Base-by-base conservation (phyloP, 2,329 filamentous ascomycete species). In the Venturia oleaginea region DNA sequence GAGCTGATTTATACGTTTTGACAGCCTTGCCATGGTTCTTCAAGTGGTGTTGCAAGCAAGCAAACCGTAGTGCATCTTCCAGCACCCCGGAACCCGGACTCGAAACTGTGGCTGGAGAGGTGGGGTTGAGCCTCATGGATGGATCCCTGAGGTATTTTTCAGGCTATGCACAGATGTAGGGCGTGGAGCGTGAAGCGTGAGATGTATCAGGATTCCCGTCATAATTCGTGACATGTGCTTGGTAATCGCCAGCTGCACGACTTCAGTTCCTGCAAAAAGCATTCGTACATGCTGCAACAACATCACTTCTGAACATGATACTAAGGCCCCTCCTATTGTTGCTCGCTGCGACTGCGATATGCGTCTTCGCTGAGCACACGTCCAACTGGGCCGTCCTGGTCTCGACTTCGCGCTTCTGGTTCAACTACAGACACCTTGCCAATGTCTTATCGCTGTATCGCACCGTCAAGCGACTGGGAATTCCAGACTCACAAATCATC, bases 371-470 rank as follows among this genome's bases (percentile, higher is more conserved):
- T 69, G 88, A 93, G 71, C 94, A 99, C 78, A 99, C 94, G 19
- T 97, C 91, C 74, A 99, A 99, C 78, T 99, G 94, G 94, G 94
- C 94, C 11, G 94, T 99, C 67, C 87, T 99, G n/a, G 94, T 99
- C 66, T 94, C 90, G 68, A 99, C 94, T 6, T 99, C 94, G 63
- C 90, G 94, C 63, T 99, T 99, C 83, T 99, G 94, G 94, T 99
- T 99, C 86, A 99, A 99, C 80, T 99, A 99, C 78, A 90, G 94
- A 65, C 94, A 99, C 76, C 88, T 99, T 62, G 92, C 94, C 76
- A 99, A 99, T 79, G 94, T 96, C 22, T 86, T 99, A 67, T 97
- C 93, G 66, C 87, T 99, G 68, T 99, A 99, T 79, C 91, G 94
- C 65, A 99, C 94, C 65, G 94, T 99, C 68, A 99, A 99, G 80